Base-by-base conservation (phyloP, 139 green algal species). In the Chlorella sp. region DNA sequence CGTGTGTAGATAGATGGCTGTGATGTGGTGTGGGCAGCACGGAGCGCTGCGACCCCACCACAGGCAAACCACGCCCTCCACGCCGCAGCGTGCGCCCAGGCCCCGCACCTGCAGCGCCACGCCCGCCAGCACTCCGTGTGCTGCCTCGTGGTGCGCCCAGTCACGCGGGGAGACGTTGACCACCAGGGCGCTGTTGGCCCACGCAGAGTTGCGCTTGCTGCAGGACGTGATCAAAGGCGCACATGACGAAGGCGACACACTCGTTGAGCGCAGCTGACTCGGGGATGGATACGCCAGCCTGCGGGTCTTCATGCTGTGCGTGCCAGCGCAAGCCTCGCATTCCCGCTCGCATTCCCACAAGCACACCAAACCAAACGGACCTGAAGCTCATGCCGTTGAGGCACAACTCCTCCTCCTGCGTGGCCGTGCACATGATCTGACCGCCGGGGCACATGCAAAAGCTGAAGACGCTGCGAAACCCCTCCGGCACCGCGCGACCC, bases 321-420 rank as follows among this genome's bases (percentile, higher is more conserved):
- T n/a, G n/a, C n/a, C n/a, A n/a, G n/a, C n/a, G n/a, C n/a, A n/a
- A n/a, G n/a, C n/a, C n/a, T n/a, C n/a, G n/a, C n/a, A n/a, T n/a
- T n/a, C n/a, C n/a, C n/a, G n/a, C n/a, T n/a, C n/a, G n/a, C n/a
- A n/a, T n/a, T n/a, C n/a, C n/a, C n/a, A n/a, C n/a, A n/a, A n/a
- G n/a, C n/a, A n/a, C n/a, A n/a, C n/a, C n/a, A n/a, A n/a, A n/a
- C n/a, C n/a, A n/a, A n/a, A n/a, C n/a, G n/a, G n/a, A 79, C 75
- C 67, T 88, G 80, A 96, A 96, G 70, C 76, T 89, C 91, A 96
- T 96, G 42, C 91, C 91, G 74, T 96, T 96, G 75, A 96, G 82
- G 82, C 91, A 96, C 31, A 96, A 83, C 80, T 94, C 84, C 4
- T 84, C 70, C 60, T 73, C 71, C 26, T 49, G 75, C 2, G 82